Evolutionary conservation across 345 rosid species (phyloP).

Genomic region (Arabidopsis suecica): DNA sequence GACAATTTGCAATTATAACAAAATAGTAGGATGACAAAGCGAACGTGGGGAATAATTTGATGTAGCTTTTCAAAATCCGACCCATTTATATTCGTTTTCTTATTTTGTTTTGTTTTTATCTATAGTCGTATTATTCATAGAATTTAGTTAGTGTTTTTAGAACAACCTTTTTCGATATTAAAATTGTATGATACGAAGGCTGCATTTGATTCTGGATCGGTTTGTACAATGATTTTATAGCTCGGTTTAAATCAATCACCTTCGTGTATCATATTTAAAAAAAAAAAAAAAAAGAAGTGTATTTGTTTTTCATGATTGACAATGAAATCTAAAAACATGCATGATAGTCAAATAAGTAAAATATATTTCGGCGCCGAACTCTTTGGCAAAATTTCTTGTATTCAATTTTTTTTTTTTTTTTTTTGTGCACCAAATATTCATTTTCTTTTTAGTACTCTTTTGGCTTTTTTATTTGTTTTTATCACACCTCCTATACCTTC

Average conservation of each 20-base stretch:
- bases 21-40: constrained; percentile 33
- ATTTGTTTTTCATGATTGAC: not conserved
- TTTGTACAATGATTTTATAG: not conserved
- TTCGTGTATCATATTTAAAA: not conserved
- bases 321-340: not conserved
- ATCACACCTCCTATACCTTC: no score
- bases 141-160: not conserved
- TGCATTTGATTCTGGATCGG: not conserved
- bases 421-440: no score
- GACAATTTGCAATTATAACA: constrained; percentile 33
- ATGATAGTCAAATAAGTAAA: no score
- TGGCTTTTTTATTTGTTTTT: not conserved
- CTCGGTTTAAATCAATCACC: not conserved
- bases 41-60: constrained; percentile 45
- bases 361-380: constrained; percentile 19
- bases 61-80: constrained; percentile 29
- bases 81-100: not conserved
- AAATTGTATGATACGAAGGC: not conserved
- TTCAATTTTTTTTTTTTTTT: not conserved
- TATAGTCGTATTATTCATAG: not conserved
- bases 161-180: not conserved
- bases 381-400: not conserved
- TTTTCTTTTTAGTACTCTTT: not conserved
- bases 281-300: not conserved
- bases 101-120: not conserved